Base-by-base conservation (phyloP, 805 yeast species). In the Metschnikowia noctiluminum region DNA sequence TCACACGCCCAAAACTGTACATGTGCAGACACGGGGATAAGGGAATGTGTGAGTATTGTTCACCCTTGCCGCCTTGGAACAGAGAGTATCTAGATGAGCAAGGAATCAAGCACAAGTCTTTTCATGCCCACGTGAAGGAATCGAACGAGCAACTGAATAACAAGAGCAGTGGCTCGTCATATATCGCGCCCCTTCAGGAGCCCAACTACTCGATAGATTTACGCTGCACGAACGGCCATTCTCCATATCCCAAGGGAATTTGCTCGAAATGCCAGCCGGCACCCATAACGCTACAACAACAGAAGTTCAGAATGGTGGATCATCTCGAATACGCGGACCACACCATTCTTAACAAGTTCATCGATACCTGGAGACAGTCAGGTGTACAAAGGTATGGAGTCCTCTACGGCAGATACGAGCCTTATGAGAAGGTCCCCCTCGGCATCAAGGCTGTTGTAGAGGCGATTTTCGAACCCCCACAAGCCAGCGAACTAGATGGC, bases 1-100 rank as follows among this genome's bases (percentile, higher is more conserved):
- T 94, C 48, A 66, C 76, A 28, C 77, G 99, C 32, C 67, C 72
- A 35, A 76, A 73, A 53, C 79, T 89, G 1, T 58, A 65, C 2
- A 70, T 90, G 52, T 92, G 99, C 66, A 80, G 84, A 51, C 99
- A 94, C 64, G 87, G 92, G 2, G 92, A 84, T 35, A 85, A 85
- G 58, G 99, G 98, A 1, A 94, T 94, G 98, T 94, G 99, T 66
- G 99, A 94, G 62, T 89, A 90, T 63, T 94, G 98, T 65, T 82
- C 95, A 32, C 97, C 98, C 0, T 70, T 94, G 45, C 97, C 96
- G 34, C 98, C 99, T 2, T 94, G 92, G 89, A 97, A 94, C 65
- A 77, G 77, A 54, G 80, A 76, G 21, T 92, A 90, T 63, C 84
- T 84, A 54, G 79, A 79, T 42, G 85, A 82, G 53, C 74, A 90